Conservation (phyloP, 163 green algal species). For the Trebouxia gelatinosa region DNA sequence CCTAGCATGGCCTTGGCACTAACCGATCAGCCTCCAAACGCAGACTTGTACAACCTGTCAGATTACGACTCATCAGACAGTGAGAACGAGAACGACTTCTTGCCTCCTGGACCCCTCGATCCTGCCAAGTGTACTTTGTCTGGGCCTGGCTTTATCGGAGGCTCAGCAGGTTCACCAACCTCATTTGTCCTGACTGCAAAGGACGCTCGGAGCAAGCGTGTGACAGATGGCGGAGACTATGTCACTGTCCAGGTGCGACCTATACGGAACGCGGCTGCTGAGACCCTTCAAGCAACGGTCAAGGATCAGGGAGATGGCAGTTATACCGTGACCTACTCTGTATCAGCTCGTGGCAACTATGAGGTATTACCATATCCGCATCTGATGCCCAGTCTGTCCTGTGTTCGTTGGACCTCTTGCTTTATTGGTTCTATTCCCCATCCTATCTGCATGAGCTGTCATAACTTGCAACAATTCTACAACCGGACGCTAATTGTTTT, state of each 20-base stretch:
- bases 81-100: conserved; percentile 44
- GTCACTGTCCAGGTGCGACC: conserved; percentile 56
- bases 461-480: too few relatives aligned
- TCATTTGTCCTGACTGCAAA: conserved; percentile 60
- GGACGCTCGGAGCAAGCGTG: conserved; percentile 49
- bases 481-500: too few relatives aligned
- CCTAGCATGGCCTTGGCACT: conserved; percentile 3
- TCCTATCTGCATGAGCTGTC: too few relatives aligned
- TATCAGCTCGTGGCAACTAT: conserved; percentile 75
- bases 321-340: conserved; percentile 77
- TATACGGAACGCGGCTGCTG: not conserved
- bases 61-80: conserved; percentile 33
- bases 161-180: conserved; percentile 13
- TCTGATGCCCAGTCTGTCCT: too few relatives aligned
- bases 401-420: too few relatives aligned
- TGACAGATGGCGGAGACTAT: conserved; percentile 64
- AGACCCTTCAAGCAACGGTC: conserved; percentile 9
- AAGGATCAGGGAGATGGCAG: conserved; percentile 74
- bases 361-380: too few relatives aligned
- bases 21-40: conserved; percentile 2
- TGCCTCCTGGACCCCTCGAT: conserved; percentile 64
- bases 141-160: conserved; percentile 67
- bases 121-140: conserved; percentile 65
- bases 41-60: conserved; percentile 16
- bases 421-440: too few relatives aligned